Conservation (phyloP, 208 protist species). For the Perkinsela sp. region DNA sequence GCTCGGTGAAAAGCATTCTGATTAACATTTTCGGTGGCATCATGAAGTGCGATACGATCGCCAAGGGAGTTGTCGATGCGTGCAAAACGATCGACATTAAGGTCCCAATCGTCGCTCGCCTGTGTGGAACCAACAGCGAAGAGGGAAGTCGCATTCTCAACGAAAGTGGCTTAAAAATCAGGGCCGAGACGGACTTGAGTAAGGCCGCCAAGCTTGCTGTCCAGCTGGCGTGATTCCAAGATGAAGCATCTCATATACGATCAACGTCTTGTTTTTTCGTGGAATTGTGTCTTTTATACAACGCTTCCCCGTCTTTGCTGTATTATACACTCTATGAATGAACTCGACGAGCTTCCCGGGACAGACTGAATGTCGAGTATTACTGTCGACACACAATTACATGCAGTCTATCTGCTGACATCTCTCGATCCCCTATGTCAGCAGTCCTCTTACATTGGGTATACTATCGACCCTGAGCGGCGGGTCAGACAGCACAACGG, state of each 20-base stretch:
- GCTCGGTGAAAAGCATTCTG: conserved; percentile 77
- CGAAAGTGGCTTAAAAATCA: conserved; percentile 41
- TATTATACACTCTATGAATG: no score
- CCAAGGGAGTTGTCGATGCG: conserved; percentile 76
- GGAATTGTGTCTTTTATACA: no score
- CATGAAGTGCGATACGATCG: conserved; percentile 94
- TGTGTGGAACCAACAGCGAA: conserved; percentile 80
- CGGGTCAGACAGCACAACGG: conserved; percentile 76
- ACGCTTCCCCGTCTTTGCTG: no score
- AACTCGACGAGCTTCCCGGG: no score
- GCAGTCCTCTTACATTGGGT: conserved; percentile 65
- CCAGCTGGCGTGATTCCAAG: conserved; percentile 9
- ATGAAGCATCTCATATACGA: no score
- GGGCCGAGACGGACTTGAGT: conserved; percentile 46
- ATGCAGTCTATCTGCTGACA: conserved; percentile 63
- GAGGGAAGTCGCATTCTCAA: conserved; percentile 72
- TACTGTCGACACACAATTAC: conserved; percentile 44
- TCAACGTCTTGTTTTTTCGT: no score
- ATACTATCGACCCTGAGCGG: conserved; percentile 65
- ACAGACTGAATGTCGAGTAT: not conserved
- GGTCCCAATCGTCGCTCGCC: conserved; percentile 74
- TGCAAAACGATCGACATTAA: conserved; percentile 41
- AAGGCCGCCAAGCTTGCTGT: conserved; percentile 35
- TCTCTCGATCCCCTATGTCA: conserved; percentile 21
- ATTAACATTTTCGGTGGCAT: conserved; percentile 99